Percentiles rank a stretch among this genome's conserved stretches.
These are phyloP conservation scores for Fusarium sp. DNA, from an alignment of 2,329 filamentous ascomycete species.

Conservation along the genomic window DNA sequence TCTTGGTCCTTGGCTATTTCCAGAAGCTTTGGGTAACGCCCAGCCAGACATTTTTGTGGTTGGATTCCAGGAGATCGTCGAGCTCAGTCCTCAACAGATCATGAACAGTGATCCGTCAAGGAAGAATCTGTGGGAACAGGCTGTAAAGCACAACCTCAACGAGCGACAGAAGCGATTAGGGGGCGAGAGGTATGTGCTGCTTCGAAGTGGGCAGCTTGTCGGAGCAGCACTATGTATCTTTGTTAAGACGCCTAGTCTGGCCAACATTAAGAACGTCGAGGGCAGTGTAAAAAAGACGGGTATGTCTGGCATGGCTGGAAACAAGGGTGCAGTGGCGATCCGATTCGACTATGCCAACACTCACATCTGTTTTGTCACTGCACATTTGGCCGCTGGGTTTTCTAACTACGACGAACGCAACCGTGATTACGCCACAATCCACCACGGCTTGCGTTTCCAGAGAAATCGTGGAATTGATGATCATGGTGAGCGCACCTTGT, in stretches of 20 bases:
- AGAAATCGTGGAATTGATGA: conserved; percentile 91
- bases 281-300: conserved; percentile 94
- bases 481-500: conserved; percentile 69
- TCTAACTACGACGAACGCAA: conserved; percentile 97
- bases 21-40: conserved; percentile 65
- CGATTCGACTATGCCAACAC: conserved; percentile 95
- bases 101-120: conserved; percentile 96
- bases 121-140: conserved; percentile 86
- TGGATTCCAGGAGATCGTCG: conserved; percentile 98
- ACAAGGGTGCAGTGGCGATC: conserved; percentile 97
- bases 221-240: conserved; percentile 94
- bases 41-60: conserved; percentile 89
- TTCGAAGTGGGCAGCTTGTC: conserved; percentile 93
- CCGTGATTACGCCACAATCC: conserved; percentile 90
- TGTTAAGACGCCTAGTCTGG: conserved; percentile 81
- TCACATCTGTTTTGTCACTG: conserved; percentile 93
- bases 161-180: conserved; percentile 72
- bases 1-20: conserved; percentile 87
- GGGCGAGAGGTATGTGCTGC: conserved; percentile 84
- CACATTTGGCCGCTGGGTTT: conserved; percentile 95
- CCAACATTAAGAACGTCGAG: conserved; percentile 94
- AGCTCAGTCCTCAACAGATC: conserved; percentile 96
- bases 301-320: conserved; percentile 96
- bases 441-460: conserved; percentile 88
- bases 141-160: conserved; percentile 84